Evolutionary conservation across 2,329 filamentous ascomycete genomes (phyloP), one percentile per base, ranked within the genome.

Genomic region (Mycosphaerella sp.): DNA sequence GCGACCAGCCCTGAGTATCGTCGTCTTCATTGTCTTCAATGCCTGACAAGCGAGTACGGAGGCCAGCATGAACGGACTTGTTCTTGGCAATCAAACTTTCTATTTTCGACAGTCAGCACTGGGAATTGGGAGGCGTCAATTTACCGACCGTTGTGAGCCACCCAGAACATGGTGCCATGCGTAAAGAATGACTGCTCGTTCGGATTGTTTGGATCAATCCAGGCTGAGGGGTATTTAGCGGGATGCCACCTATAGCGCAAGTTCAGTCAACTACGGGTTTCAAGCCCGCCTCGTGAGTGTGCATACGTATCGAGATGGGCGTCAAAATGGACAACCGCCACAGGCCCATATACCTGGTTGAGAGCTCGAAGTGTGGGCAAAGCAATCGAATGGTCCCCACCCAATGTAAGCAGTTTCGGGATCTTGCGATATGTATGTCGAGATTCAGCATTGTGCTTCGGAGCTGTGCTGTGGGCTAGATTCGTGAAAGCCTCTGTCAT

Each of bases 91-190:
- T 84, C 26, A 95, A 74, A 0, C 87, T 88, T 69, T 95, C 90
- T 51, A 14, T 26, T 12, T 6, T 10, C 11, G 12, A 26, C 6
- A 29, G 11, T 44, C 42, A 44, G 42, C 21, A 21, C 10, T 10
- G 21, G 42, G 12, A 4, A 6, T 26, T 21, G 21, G 4, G 6
- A 12, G 10, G 8, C 11, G 2, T 8, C 8, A 21, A 26, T 12
- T 7, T 12, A 29, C 17, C 1, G 34, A 51, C 48, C 48, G 31
- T 84, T 83, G 46, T 84, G 84, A 5, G 90, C 90, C 62, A 92
- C 80, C 86, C 89, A 92, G 77, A 95, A 95, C 84, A 95, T 93
- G 62, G 82, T 88, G 4, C 91, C 90, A 70, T 95, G 90, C 66
- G 85, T 95, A 74, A 95, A 93, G 62, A 85, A 80, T 2, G 82